Evolutionary conservation across 257 asterid genomes (phyloP).

Genomic region (Gardenia jasminoides): DNA sequence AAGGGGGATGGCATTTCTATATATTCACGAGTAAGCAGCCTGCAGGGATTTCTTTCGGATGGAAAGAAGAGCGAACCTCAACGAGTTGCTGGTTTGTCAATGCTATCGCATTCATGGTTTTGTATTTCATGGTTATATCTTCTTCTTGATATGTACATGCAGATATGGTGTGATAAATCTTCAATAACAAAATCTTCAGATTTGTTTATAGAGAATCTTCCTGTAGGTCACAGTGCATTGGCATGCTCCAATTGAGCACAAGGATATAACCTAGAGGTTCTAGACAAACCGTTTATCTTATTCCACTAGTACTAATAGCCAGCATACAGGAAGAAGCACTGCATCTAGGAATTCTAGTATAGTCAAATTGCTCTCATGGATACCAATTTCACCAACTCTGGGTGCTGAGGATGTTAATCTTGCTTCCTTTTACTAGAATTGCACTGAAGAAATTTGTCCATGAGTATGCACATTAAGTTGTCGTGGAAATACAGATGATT

Average conservation of each 20-base stretch:
- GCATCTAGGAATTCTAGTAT: neutral
- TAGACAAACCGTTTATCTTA: too few species aligned
- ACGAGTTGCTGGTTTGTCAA: slow-evolving; percentile 80
- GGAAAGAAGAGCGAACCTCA: slow-evolving; percentile 82
- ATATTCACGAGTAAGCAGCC: slow-evolving; percentile 96
- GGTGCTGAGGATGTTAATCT: neutral
- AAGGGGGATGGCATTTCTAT: slow-evolving; percentile 88
- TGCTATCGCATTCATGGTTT: neutral
- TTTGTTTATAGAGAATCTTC: neutral
- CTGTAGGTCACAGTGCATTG: too few species aligned
- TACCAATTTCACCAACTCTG: neutral
- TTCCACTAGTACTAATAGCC: neutral
- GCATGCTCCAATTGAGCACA: neutral
- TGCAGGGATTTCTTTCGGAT: slow-evolving; percentile 95
- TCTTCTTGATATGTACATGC: neutral
- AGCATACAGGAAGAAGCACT: neutral
- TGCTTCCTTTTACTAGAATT: neutral
- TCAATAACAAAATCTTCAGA: neutral
- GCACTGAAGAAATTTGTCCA: neutral
- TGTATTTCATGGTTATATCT: neutral
- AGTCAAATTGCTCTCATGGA: neutral
- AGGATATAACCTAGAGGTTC: neutral
- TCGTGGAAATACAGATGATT: neutral
- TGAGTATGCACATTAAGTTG: neutral
- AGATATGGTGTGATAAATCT: neutral